Conservation (phyloP, 306 rosid genomes). For the Prunus fruticosa region DNA sequence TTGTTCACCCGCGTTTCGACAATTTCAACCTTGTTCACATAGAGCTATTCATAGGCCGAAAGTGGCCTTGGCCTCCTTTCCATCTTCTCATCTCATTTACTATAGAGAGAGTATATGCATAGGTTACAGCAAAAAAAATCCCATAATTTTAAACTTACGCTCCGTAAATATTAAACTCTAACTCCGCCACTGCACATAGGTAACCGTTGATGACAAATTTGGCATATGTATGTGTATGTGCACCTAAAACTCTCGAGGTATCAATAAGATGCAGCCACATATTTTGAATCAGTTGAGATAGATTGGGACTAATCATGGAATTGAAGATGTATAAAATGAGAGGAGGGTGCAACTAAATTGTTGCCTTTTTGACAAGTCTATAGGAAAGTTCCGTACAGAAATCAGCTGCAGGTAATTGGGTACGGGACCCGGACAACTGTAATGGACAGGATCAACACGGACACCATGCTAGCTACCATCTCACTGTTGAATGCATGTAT, state of each 20-base stretch:
- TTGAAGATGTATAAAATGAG: not conserved
- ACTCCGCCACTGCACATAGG: too few relatives aligned
- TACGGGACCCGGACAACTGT: not conserved
- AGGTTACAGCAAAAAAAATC: too few relatives aligned
- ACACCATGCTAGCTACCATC: not conserved
- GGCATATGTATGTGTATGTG: conserved; percentile 1
- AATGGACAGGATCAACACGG: not conserved
- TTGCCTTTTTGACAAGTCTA: not conserved
- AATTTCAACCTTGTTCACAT: too few relatives aligned
- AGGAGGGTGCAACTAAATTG: not conserved
- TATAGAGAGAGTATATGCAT: too few relatives aligned
- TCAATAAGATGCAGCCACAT: not conserved
- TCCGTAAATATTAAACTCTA: too few relatives aligned
- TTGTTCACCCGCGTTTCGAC: too few relatives aligned
- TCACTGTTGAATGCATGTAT: not conserved
- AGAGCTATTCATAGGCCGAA: too few relatives aligned
- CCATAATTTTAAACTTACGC: too few relatives aligned
- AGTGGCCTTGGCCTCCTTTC: too few relatives aligned
- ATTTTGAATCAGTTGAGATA: not conserved
- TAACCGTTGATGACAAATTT: too few relatives aligned
- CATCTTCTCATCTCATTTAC: too few relatives aligned
- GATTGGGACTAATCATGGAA: not conserved
- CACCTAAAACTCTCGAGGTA: not conserved
- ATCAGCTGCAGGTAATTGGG: not conserved
- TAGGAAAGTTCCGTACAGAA: not conserved